Base-by-base conservation (phyloP, 805 yeast species). In the Yamadazyma olivae region DNA sequence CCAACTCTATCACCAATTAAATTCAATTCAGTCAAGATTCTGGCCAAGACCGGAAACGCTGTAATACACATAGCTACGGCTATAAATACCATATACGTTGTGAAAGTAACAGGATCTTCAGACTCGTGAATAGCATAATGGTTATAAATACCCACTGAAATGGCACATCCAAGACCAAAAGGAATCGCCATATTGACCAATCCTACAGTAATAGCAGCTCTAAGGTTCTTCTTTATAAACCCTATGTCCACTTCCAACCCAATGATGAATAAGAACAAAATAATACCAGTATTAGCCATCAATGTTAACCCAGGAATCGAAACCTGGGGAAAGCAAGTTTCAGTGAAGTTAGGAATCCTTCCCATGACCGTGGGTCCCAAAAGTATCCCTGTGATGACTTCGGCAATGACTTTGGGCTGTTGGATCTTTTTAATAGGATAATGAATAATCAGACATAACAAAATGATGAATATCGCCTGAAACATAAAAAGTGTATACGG, bases 11-110 rank as follows among this genome's bases (percentile, higher is more conserved):
- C 89, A 33, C 78, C 79, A 29, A 82, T 71, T 41, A 85, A 65
- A 45, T 84, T 71, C 43, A 85, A 66, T 51, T 84, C 91, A 4
- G 88, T 79, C 44, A 85, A 61, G 18, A 85, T 85, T 53, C 95
- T 76, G 1, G 86, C 91, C 43, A 85, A 60, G 2, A 85, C 95
- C 0, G 95, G 95, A 56, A 85, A 81, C 1, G 95, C 95, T 3
- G 95, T 85, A 45, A 85, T 83, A 44, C 91, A 78, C 70, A 84
- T 71, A 2, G 95, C 91, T 9, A 83, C 88, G 2, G 91, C 90
- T 33, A 85, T 79, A 48, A 85, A 85, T 8, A 84, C 84, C 82
- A 81, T 78, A 48, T 71, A 85, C 0, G 88, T 82, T 10, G 90
- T 79, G 52, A 83, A 84, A 36, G 77, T 66, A 23, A 79, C 66